Conservation (phyloP, 2,329 filamentous ascomycete species). For the Beauveria australis region DNA sequence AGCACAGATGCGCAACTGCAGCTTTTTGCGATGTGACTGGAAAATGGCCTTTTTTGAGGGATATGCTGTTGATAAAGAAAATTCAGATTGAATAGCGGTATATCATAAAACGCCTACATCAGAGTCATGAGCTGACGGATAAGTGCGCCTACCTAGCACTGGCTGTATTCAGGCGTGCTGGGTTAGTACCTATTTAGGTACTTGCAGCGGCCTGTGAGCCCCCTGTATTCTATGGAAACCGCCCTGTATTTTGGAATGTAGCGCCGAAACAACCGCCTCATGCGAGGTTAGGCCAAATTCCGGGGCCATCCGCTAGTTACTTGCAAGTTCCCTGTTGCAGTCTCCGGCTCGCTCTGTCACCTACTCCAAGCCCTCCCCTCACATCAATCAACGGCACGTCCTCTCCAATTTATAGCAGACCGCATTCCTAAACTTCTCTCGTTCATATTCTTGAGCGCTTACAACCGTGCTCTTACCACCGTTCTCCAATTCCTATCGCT, state of each 20-base stretch:
- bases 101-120: too few species aligned
- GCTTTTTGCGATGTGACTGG: too few species aligned
- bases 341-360: not conserved
- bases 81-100: too few species aligned
- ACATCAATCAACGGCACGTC: not conserved
- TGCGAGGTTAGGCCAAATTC: not conserved
- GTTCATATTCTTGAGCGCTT: not conserved
- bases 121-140: too few species aligned
- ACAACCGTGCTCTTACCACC: not conserved
- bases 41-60: too few species aligned
- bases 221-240: not conserved
- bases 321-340: not conserved
- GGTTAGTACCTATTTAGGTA: not conserved
- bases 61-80: too few species aligned
- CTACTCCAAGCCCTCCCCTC: constrained; percentile 1
- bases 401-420: not conserved
- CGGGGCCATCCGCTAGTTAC: not conserved
- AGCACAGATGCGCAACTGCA: too few species aligned
- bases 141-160: too few species aligned
- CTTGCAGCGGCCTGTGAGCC: not conserved
- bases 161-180: too few species aligned
- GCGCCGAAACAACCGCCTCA: not conserved
- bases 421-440: not conserved
- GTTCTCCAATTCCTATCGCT: not conserved
- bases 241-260: not conserved